Percentiles rank a stretch among this genome's conserved stretches.
phyloP scores from a whole-genome alignment of 352 stramenopile species.

The Globisporangium radiosum region DNA sequence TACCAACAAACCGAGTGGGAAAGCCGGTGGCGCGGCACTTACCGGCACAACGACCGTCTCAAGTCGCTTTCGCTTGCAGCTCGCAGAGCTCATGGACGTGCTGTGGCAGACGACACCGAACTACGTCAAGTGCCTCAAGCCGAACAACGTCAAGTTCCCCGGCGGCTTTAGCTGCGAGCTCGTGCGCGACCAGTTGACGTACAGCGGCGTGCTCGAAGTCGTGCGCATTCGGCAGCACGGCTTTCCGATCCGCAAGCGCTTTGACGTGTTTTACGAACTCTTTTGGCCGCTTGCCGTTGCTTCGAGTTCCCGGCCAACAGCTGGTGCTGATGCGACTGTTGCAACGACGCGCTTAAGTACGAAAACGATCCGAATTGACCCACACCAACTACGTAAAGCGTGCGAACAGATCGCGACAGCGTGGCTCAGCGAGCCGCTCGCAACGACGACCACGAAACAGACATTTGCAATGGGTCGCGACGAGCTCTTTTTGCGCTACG shows the following conservation, averaged over 20 bases:
- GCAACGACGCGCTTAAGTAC: neutral
- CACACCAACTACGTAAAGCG: slow-evolving; percentile 20
- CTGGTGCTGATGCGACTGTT: slow-evolving; percentile 7
- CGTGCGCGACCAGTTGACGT: slow-evolving; percentile 88
- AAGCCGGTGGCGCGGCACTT: slow-evolving; percentile 39
- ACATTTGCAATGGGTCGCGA: slow-evolving; percentile 61
- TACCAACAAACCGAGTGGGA: slow-evolving; percentile 18
- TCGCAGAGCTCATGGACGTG: slow-evolving; percentile 78
- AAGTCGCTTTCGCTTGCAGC: slow-evolving; percentile 72
- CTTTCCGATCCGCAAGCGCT: slow-evolving; percentile 83
- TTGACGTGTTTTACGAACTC: slow-evolving; percentile 65
- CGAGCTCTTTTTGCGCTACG: slow-evolving; percentile 76
- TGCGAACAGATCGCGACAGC: slow-evolving; percentile 43
- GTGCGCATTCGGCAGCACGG: slow-evolving; percentile 90
- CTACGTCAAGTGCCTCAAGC: slow-evolving; percentile 95
- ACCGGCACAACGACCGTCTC: slow-evolving; percentile 63
- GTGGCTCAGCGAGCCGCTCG: slow-evolving; percentile 27
- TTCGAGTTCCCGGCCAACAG: no score
- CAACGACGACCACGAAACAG: slow-evolving; percentile 18
- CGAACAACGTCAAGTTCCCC: slow-evolving; percentile 90
- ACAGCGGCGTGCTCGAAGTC: slow-evolving; percentile 90
- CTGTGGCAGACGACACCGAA: slow-evolving; percentile 85
- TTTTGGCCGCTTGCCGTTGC: slow-evolving; percentile 48
- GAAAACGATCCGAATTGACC: slow-evolving; percentile 4
- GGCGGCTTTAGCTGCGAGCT: slow-evolving; percentile 84